Evolutionary conservation across 139 green algal species (phyloP).

Genomic region (Micractinium conductrix): DNA sequence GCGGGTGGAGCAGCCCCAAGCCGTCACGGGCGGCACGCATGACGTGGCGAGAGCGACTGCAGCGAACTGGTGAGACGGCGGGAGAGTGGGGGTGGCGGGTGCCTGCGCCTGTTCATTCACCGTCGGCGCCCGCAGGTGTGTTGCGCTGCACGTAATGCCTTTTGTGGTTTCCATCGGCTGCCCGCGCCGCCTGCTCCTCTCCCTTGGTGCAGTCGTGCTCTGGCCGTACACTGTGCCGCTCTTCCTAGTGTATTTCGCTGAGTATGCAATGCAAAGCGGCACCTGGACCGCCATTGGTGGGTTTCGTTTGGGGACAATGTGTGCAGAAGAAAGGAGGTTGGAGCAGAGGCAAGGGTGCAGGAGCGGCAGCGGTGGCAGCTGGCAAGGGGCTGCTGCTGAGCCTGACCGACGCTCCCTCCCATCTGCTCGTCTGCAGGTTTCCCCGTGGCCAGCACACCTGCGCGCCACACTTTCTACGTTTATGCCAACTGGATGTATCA

Average conservation of each 20-base stretch:
- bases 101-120: too few species aligned
- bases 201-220: constrained; percentile 36
- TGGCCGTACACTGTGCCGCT: constrained; percentile 73
- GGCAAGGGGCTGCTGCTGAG: too few species aligned
- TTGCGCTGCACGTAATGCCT: neutral
- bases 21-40: constrained; percentile 27
- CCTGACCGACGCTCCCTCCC: neutral
- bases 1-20: neutral
- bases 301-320: neutral
- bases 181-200: neutral
- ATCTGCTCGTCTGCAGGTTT: constrained; percentile 49
- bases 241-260: constrained; percentile 66
- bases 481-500: constrained; percentile 64
- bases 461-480: constrained; percentile 65
- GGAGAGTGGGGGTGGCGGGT: neutral
- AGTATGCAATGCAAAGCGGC: constrained; percentile 75
- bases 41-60: constrained; percentile 37
- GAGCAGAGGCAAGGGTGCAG: neutral
- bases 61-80: constrained; percentile 6
- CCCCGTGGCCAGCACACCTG: constrained; percentile 46
- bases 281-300: constrained; percentile 66
- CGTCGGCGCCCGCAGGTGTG: neutral
- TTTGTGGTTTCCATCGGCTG: too few species aligned
- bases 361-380: too few species aligned
- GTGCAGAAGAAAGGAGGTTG: neutral